A percentile compares a stretch with the other conserved stretches of the same genome.
These are phyloP conservation scores for Xanthoconium stramineum DNA, from an alignment of 768 basidiomycete species.

Conservation along the genomic window DNA sequence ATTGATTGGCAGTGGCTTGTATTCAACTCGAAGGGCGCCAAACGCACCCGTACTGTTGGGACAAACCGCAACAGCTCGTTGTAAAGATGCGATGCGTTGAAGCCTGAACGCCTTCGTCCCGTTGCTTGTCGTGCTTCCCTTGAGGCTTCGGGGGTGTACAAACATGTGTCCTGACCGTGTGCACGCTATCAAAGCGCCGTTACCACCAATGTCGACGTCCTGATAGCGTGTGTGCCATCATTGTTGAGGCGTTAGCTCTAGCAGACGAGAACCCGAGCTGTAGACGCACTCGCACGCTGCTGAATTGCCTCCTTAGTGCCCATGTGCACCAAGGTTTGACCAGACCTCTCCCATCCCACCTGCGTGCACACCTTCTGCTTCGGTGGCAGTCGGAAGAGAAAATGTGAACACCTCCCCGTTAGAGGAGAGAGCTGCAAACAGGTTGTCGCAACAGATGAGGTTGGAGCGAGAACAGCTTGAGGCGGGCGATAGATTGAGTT, in stretches of 20 bases:
- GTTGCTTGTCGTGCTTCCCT: constrained; percentile 20
- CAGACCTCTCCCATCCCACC: constrained; percentile 32
- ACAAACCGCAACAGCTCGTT: constrained; percentile 81
- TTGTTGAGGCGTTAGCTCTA: not conserved
- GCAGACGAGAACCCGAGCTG: not conserved
- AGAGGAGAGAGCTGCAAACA: constrained; percentile 78
- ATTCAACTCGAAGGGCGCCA: constrained; percentile 79
- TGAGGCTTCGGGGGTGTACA: constrained; percentile 61
- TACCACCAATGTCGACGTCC: constrained; percentile 90
- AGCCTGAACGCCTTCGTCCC: constrained; percentile 65
- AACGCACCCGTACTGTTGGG: constrained; percentile 87
- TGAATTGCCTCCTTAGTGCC: constrained; percentile 84
- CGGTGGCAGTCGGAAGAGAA: constrained; percentile 38
- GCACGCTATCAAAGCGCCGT: constrained; percentile 87
- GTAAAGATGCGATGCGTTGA: constrained; percentile 73
- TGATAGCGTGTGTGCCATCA: constrained; percentile 23
- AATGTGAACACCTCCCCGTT: constrained; percentile 94
- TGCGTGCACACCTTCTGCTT: constrained; percentile 21
- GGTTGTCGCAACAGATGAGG: constrained; percentile 72
- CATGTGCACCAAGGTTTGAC: constrained; percentile 84
- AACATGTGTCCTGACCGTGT: constrained; percentile 95
- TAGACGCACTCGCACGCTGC: constrained; percentile 64
- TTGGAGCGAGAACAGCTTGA: constrained; percentile 73
- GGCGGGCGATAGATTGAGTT: constrained; percentile 81
- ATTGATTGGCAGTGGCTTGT: constrained; percentile 51